A percentile compares a stretch with the other conserved stretches of the same genome.
Evolutionary conservation across 2,329 filamentous ascomycete genomes (phyloP).

Genomic region (Colletotrichum sp.): DNA sequence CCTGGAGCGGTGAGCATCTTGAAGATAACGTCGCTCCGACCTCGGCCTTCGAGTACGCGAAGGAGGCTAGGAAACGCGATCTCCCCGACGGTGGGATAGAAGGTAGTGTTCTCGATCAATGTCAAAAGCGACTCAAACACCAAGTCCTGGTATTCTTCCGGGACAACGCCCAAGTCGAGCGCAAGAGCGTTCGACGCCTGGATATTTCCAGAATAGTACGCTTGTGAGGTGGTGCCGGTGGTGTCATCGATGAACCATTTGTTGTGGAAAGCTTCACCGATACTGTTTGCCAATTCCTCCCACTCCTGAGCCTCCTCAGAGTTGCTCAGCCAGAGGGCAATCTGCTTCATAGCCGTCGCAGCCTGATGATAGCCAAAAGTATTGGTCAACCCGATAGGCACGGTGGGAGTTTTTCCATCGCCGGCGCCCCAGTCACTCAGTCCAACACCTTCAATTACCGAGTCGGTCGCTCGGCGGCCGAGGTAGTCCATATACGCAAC

Average conservation of each 20-base stretch:
- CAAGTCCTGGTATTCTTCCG: not conserved
- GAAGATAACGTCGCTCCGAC: slow-evolving; percentile 3
- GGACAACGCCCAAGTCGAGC: not conserved
- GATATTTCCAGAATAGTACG: not conserved
- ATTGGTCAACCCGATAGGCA: not conserved
- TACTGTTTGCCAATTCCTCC: not conserved
- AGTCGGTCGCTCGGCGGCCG: not conserved
- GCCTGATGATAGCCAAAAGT: slow-evolving; percentile 16
- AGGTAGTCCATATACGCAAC: slow-evolving; percentile 18
- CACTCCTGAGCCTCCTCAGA: not conserved
- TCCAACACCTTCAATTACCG: slow-evolving; percentile 13
- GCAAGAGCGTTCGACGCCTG: slow-evolving; percentile 15
- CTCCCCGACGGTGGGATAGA: slow-evolving; percentile 1
- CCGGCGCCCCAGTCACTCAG: slow-evolving; percentile 12
- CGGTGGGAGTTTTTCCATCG: slow-evolving; percentile 3
- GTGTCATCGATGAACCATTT: slow-evolving; percentile 8
- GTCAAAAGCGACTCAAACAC: not conserved
- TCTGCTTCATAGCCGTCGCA: not conserved
- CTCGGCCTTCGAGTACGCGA: not conserved
- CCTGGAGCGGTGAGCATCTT: slow-evolving; percentile 6
- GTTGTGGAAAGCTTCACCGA: not conserved
- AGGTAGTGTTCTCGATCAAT: not conserved
- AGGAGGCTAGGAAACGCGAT: slow-evolving; percentile 14
- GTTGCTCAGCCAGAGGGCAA: not conserved
- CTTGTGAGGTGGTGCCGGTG: not conserved